Evolutionary conservation across 2,329 filamentous ascomycete genomes (phyloP).

Genomic region (Lachnellula hyalina): DNA sequence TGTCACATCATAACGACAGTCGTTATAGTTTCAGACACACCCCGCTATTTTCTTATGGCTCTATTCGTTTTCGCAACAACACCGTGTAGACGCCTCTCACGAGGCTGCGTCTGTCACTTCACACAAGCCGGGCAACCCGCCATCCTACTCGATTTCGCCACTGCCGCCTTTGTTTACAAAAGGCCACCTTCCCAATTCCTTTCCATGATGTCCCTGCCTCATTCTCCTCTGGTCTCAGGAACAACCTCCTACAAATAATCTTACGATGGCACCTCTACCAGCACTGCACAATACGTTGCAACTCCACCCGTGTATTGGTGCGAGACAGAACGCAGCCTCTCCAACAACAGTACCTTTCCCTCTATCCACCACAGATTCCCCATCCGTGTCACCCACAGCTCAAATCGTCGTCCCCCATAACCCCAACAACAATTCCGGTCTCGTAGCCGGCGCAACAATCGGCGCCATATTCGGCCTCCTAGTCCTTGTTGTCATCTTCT

Average conservation of each 20-base stretch:
- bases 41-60: slow-evolving; percentile 1
- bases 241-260: not conserved
- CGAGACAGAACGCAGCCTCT: slow-evolving; percentile 5
- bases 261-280: slow-evolving; percentile 6
- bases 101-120: slow-evolving; percentile 1
- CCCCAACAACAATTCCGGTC: not conserved
- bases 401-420: not conserved
- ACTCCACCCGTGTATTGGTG: not conserved
- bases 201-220: not conserved
- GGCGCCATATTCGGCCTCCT: slow-evolving; percentile 30
- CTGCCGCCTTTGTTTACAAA: not conserved
- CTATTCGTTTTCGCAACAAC: not conserved
- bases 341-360: not conserved
- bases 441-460: slow-evolving; percentile 7
- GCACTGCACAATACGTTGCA: not conserved
- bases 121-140: slow-evolving; percentile 1
- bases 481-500: slow-evolving; percentile 32
- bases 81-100: slow-evolving; percentile 9
- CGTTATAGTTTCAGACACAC: not conserved
- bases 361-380: not conserved
- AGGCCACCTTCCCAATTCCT: not conserved
- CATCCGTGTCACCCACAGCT: not conserved
- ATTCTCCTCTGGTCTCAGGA: not conserved
- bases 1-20: slow-evolving; percentile 5
- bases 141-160: not conserved